A percentile compares a stretch with the other conserved stretches of the same genome.
These are phyloP conservation scores for Xylariaceae sp. DNA, from an alignment of 2,329 filamentous ascomycete genomes.

Conservation along the genomic window DNA sequence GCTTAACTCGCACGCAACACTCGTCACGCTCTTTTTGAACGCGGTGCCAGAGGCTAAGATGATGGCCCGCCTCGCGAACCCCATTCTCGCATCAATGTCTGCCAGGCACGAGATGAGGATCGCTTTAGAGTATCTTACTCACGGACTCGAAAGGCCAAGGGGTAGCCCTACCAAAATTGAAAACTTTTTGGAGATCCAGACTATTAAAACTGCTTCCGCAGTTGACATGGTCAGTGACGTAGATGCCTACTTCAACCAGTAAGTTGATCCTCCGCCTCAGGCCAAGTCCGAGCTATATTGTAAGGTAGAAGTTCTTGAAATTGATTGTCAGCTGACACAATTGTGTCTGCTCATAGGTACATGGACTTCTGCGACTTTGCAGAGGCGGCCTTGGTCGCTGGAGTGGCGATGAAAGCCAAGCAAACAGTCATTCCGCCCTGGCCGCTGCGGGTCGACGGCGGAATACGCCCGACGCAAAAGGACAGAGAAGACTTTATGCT, in stretches of 20 bases:
- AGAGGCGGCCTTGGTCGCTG: not conserved
- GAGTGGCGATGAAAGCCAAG: slow-evolving; percentile 11
- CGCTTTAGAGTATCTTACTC: too few species aligned
- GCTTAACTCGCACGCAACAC: slow-evolving; percentile 2
- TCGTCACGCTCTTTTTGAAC: slow-evolving; percentile 10
- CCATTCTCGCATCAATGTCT: too few species aligned
- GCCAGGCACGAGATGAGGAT: too few species aligned
- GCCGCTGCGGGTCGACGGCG: slow-evolving; percentile 8
- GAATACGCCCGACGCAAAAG: slow-evolving; percentile 1
- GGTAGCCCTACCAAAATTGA: too few species aligned
- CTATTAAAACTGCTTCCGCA: not conserved
- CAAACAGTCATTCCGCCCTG: slow-evolving; percentile 16
- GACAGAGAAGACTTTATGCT: slow-evolving; percentile 8
- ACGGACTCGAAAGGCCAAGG: too few species aligned
- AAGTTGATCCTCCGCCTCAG: not conserved
- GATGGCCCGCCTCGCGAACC: not conserved
- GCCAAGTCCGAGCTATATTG: too few species aligned
- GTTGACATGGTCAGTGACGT: slow-evolving; percentile 2
- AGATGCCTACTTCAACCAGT: slow-evolving; percentile 12
- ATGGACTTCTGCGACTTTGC: slow-evolving; percentile 1
- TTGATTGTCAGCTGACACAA: not conserved
- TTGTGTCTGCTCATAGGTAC: slow-evolving; percentile 5
- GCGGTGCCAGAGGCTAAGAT: not conserved
- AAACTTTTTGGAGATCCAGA: too few species aligned
- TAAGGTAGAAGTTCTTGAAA: too few species aligned